Conservation (phyloP, 208 protist species). For the Trypanosoma boissoni region DNA sequence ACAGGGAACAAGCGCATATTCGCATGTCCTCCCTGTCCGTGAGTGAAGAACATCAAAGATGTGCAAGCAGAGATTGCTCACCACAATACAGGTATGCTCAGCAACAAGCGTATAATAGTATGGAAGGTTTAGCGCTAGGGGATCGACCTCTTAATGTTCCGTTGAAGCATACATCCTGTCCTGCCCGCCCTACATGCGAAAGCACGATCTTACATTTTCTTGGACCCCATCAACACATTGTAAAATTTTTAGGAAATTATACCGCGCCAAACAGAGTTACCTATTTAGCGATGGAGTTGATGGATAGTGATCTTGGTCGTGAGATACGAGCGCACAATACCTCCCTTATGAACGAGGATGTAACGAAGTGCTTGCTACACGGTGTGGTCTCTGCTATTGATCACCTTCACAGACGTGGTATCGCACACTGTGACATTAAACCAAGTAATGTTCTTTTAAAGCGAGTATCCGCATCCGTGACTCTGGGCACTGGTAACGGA, state of each 20-base stretch:
- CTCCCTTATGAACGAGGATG: conserved; percentile 37
- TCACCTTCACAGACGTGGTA: conserved; percentile 50
- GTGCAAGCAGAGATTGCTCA: no score
- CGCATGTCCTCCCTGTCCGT: background rate
- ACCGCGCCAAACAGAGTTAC: conserved; percentile 34
- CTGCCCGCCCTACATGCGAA: conserved; percentile 24
- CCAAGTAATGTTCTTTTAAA: conserved; percentile 81
- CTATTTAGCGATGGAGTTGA: conserved; percentile 76
- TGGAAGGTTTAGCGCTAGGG: background rate
- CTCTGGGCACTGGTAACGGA: background rate
- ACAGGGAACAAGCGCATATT: background rate
- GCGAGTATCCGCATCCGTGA: background rate
- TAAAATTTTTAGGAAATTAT: conserved; percentile 49
- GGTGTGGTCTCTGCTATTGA: conserved; percentile 48
- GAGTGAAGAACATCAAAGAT: background rate
- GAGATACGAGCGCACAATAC: conserved; percentile 53
- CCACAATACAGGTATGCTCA: no score
- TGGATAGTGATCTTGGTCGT: conserved; percentile 71
- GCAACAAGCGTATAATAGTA: background rate
- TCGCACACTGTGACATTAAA: conserved; percentile 82
- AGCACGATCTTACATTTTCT: conserved; percentile 43
- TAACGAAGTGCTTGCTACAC: conserved; percentile 37
- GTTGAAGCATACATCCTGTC: background rate
- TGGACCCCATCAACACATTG: conserved; percentile 68
- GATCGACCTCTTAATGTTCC: background rate